phyloP scores from a whole-genome alignment of 2,329 filamentous ascomycete genomes.

The Truncatella angustata region DNA sequence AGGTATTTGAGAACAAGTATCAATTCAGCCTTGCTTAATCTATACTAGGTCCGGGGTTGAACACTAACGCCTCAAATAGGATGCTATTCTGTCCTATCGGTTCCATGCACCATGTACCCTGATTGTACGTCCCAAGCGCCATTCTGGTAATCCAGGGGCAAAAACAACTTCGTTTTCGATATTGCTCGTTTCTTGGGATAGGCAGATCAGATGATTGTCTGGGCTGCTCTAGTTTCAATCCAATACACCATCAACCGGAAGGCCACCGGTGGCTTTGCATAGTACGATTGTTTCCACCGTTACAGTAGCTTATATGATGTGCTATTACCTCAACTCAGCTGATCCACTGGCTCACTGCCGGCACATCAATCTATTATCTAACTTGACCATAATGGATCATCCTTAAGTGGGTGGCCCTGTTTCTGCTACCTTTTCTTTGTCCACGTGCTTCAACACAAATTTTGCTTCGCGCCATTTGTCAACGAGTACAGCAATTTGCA shows the following conservation, averaged over 20 bases:
- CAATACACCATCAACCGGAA: background rate
- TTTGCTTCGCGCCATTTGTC: background rate
- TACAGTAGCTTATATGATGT: background rate
- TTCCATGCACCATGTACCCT: too few species aligned
- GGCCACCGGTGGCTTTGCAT: background rate
- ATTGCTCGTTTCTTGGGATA: too few species aligned
- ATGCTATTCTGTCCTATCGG: too few species aligned
- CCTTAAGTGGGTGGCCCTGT: background rate
- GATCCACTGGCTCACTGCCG: background rate
- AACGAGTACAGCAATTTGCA: too few species aligned
- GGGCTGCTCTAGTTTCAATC: too few species aligned
- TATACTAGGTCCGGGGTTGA: slow-evolving; percentile 5
- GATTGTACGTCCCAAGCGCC: too few species aligned
- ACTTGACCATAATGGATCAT: background rate
- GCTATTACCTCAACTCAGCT: background rate
- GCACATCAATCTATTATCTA: background rate
- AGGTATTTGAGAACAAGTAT: background rate
- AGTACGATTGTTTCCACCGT: background rate
- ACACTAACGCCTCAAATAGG: background rate
- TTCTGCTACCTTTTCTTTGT: background rate
- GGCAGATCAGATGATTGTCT: too few species aligned
- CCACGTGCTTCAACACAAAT: background rate
- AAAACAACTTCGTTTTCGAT: too few species aligned
- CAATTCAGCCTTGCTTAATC: background rate
- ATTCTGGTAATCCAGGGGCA: too few species aligned